Evolutionary conservation across 1,284 basidiomycete species (phyloP).

Genomic region (Leccinum huronense): DNA sequence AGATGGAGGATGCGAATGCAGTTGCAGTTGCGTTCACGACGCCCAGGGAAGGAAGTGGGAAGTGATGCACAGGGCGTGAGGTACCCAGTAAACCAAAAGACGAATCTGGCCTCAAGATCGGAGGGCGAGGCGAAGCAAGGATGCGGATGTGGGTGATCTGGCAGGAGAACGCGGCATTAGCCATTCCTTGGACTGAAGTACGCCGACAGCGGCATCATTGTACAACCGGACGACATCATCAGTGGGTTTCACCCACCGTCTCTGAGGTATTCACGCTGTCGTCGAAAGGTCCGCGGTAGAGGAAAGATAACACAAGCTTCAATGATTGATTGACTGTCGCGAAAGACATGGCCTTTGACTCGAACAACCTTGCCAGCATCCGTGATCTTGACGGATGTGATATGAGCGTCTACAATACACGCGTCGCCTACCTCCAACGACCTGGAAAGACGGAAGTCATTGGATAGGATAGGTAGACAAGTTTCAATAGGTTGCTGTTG

Average conservation of each 20-base stretch:
- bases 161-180: constrained; percentile 43
- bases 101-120: too few relatives aligned
- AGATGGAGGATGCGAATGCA: too few relatives aligned
- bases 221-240: constrained; percentile 74
- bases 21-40: too few relatives aligned
- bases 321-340: constrained; percentile 77
- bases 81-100: too few relatives aligned
- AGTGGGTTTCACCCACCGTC: constrained; percentile 85
- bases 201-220: constrained; percentile 82
- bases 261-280: constrained; percentile 98
- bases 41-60: too few relatives aligned
- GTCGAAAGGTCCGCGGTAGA: constrained; percentile 92
- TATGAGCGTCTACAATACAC: constrained; percentile 86
- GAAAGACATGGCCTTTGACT: constrained; percentile 84
- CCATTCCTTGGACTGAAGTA: constrained; percentile 96
- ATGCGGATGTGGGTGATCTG: too few relatives aligned
- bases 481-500: constrained; percentile 90
- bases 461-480: constrained; percentile 86
- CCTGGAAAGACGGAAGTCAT: constrained; percentile 93
- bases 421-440: constrained; percentile 83
- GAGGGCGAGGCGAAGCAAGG: too few relatives aligned
- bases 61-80: too few relatives aligned
- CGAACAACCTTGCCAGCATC: constrained; percentile 93
- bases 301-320: constrained; percentile 95
- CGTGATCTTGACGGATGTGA: constrained; percentile 87